Base-by-base conservation (phyloP, 495 filamentous ascomycete genomes). In the Neurospora africana region DNA sequence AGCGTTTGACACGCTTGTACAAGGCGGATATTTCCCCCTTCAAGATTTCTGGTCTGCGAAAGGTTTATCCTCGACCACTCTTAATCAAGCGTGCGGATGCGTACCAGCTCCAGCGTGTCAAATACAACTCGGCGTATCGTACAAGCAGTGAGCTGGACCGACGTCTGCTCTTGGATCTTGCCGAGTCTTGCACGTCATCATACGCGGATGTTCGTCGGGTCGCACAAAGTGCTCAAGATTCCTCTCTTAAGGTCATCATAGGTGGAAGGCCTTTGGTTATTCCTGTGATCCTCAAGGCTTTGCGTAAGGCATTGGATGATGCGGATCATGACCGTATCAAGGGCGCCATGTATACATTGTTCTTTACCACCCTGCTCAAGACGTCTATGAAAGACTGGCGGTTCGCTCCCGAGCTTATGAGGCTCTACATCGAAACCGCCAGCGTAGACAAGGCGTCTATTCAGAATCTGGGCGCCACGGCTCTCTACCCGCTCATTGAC, bases 141-240 rank as follows among this genome's bases (percentile, higher is more conserved):
- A 90, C 90, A 36, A 92, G 92, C 75, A 95, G 92, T 35, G 89
- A 91, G 21, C 86, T 98, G 27, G 94, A 98, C 79, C 93, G 92
- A 77, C 85, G 85, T 10, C 83, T 99, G 13, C 85, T 99, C 1
- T 82, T 95, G 35, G 95, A 98, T 79, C 87, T 99, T 43, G 94
- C 94, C 30, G 87, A 95, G 76, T 97, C 94, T 2, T 92, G 91
- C 72, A 92, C 97, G 35, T 97, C 94, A n/a, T 83, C 92, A 21
- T 99, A 99, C 78, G 94, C 95, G 0, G 95, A 99, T 76, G 95
- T 98, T 35, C 92, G 95, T 15, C 87, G 95, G 33, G 94, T 96
- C 71, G 95, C 95, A 40, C 95, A 99, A 78, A 90, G 88, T 73
- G 93, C 96, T 2, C 91, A 91, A 70, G 95, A 99, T 82, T 94